Evolutionary conservation across 306 rosid species (phyloP), one percentile per base, ranked within the genome.

Genomic region (Chamaecrista fasciculata): DNA sequence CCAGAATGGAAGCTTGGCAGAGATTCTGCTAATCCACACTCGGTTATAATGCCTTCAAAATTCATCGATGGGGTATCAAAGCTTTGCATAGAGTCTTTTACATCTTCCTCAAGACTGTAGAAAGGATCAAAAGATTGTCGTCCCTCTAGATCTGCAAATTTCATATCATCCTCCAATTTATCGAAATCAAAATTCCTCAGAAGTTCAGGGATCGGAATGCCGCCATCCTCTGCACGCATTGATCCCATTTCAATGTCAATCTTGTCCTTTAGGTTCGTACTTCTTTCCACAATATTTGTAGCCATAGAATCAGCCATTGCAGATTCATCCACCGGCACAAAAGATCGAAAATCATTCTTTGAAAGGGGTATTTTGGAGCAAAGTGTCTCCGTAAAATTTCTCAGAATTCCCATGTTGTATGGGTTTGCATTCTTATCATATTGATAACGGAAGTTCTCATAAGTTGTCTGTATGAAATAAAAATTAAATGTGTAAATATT

Each of bases 381-480:
- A 62, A 94, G 86, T 44, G 79, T 71, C 77, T 94, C 96, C 49
- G 2, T 55, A 6, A 91, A 26, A 76, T 94, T 94, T 51, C 67
- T 29, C 4, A 19, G 24, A n/a, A 58, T 57, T 79, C 97, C 98
- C 71, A 29, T 78, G 66, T 86, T 81, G 87, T 85, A 86, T 40
- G 95, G 97, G 62, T 90, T 94, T 81, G 81, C 86, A 77, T 86
- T 94, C 73, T 76, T 90, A 75, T 86, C 91, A 53, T 94, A 90
- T 73, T 86, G 95, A 70, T 82, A 88, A 10, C 97, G 86, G 75
- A 94, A 94, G 78, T 90, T 94, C 83, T 94, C 97, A 15, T 94
- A 94, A 18, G 98, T 94, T 18, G 98, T 94, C 97, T 93, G 89
- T 67, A 78, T 49, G 23, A 67, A 53, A 72, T 62, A 81, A 46